These are phyloP conservation scores for Excoecaria agallocha DNA, from an alignment of 345 rosid species.

Conservation along the genomic window DNA sequence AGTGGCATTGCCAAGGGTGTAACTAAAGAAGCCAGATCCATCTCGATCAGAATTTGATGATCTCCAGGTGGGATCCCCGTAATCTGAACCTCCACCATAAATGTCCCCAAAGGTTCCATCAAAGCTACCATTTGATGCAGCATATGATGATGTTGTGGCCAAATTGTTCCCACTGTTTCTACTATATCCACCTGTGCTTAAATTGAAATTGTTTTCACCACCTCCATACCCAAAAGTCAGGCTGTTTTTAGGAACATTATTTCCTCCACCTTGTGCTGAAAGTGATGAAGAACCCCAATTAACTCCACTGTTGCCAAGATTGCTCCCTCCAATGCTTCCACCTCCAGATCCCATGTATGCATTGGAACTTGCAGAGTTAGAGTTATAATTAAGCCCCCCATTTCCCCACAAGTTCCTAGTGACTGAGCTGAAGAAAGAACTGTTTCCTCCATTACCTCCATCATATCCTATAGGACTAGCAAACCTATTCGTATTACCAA, in stretches of 20 bases:
- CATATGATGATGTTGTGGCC: constrained; percentile 42
- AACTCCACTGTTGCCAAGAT: constrained; percentile 40
- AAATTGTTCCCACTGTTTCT: constrained; percentile 46
- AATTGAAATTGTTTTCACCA: constrained; percentile 47
- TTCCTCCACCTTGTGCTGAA: constrained; percentile 54
- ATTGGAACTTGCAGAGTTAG: constrained; percentile 41
- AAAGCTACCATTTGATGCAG: constrained; percentile 48
- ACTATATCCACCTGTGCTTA: constrained; percentile 50
- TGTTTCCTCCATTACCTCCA: constrained; percentile 62
- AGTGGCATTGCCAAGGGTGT: constrained; percentile 44
- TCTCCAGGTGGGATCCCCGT: constrained; percentile 61
- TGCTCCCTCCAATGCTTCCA: constrained; percentile 48
- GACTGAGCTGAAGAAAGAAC: constrained; percentile 67
- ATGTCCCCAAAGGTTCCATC: constrained; percentile 47
- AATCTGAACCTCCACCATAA: constrained; percentile 48
- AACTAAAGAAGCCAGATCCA: constrained; percentile 50
- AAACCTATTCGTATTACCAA: constrained; percentile 55
- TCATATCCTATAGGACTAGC: constrained; percentile 54
- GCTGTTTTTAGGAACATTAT: constrained; percentile 37
- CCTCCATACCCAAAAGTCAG: constrained; percentile 54
- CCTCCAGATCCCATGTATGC: constrained; percentile 51
- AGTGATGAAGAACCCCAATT: constrained; percentile 56
- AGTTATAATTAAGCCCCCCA: constrained; percentile 50
- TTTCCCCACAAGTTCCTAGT: constrained; percentile 69
- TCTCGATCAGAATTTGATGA: constrained; percentile 49